Evolutionary conservation across 192 early-diverging fungal genomes (phyloP).

Genomic region (Linnemannia schmuckeri): DNA sequence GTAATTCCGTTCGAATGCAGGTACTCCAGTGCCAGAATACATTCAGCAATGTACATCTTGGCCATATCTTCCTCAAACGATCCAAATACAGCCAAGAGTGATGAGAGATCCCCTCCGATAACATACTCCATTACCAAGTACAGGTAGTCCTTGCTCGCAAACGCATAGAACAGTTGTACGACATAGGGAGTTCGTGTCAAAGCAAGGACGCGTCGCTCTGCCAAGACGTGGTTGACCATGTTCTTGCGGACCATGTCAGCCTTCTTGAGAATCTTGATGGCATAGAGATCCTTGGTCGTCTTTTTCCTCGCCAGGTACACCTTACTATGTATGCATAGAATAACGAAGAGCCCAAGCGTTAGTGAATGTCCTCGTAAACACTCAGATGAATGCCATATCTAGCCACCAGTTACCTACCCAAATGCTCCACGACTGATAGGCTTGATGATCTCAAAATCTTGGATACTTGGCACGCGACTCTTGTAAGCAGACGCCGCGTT

Average conservation of each 20-base stretch:
- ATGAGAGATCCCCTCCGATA: constrained; percentile 89
- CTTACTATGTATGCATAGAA: constrained; percentile 62
- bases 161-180: constrained; percentile 94
- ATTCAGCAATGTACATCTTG: constrained; percentile 92
- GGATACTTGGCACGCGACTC: constrained; percentile 83
- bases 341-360: constrained; percentile 5
- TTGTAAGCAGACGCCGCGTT: constrained; percentile 51
- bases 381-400: neutral
- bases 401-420: constrained; percentile 65
- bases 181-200: constrained; percentile 87
- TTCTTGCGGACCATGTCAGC: constrained; percentile 96
- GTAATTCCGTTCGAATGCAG: constrained; percentile 91
- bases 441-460: constrained; percentile 96
- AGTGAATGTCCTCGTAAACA: neutral
- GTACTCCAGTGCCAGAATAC: constrained; percentile 91
- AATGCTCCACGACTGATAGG: constrained; percentile 95
- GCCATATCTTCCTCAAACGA: constrained; percentile 86
- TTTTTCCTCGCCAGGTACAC: constrained; percentile 90
- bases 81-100: constrained; percentile 79
- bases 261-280: constrained; percentile 94
- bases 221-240: constrained; percentile 93
- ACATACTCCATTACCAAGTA: constrained; percentile 95
- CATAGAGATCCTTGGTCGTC: constrained; percentile 89
- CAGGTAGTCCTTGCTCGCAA: constrained; percentile 88
- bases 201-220: constrained; percentile 88